Evolutionary conservation across 768 basidiomycete genomes (phyloP).

Genomic region (Suillus variegatus): DNA sequence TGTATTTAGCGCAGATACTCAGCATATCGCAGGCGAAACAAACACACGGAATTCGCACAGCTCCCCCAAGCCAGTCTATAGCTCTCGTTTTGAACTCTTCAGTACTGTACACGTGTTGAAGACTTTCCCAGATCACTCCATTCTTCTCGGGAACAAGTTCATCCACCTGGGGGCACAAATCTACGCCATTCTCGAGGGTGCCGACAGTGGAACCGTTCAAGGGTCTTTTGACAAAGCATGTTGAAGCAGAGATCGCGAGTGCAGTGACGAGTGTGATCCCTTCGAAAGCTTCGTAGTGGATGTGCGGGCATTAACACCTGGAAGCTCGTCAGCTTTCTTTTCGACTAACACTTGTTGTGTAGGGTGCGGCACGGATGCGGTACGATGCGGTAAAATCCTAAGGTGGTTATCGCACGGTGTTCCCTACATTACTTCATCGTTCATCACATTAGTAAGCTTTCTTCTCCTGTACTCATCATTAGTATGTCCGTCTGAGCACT

Average conservation of each 20-base stretch:
- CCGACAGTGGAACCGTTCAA: background rate
- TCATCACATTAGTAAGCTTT: no score
- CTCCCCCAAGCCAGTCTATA: slow-evolving; percentile 39
- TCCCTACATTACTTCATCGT: no score
- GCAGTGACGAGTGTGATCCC: slow-evolving; percentile 16
- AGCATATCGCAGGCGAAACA: background rate
- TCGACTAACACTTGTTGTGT: no score
- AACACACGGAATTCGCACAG: slow-evolving; percentile 44
- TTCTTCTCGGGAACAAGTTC: slow-evolving; percentile 36
- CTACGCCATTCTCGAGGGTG: slow-evolving; percentile 1
- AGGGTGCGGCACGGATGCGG: no score
- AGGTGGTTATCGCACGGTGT: no score
- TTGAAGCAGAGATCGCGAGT: slow-evolving; percentile 17
- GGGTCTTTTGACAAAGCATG: slow-evolving; percentile 12
- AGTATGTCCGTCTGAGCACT: background rate
- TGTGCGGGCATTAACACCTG: background rate
- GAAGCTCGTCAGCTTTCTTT: background rate
- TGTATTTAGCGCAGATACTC: background rate
- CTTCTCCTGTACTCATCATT: no score
- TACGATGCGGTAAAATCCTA: no score
- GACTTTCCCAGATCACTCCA: slow-evolving; percentile 30
- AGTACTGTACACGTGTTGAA: slow-evolving; percentile 33
- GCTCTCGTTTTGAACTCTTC: slow-evolving; percentile 37
- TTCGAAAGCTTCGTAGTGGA: slow-evolving; percentile 30
- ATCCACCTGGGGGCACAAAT: slow-evolving; percentile 37